Evolutionary conservation across 2,329 filamentous ascomycete genomes (phyloP).

Genomic region (Leptographium procerum): DNA sequence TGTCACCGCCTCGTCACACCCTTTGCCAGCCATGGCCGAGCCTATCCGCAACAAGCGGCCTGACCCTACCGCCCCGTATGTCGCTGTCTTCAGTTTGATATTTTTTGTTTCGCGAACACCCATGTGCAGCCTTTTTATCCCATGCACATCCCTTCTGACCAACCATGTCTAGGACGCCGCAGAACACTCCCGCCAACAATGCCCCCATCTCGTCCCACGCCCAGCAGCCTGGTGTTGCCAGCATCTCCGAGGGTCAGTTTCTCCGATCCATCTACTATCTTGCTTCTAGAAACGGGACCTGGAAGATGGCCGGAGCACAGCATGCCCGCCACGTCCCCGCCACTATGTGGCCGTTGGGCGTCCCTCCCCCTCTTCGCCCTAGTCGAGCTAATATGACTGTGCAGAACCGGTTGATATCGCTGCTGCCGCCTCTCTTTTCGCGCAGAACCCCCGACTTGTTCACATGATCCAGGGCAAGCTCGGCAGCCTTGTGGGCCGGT

Average conservation of each 20-base stretch:
- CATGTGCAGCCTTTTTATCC: not conserved
- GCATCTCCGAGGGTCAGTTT: slow-evolving; percentile 88
- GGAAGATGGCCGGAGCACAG: not conserved
- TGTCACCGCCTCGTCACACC: slow-evolving; percentile 10
- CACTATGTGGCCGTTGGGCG: not conserved
- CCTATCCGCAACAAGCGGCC: slow-evolving; percentile 53
- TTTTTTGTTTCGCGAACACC: not conserved
- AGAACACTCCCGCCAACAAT: slow-evolving; percentile 93
- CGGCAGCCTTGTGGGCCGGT: slow-evolving; percentile 81
- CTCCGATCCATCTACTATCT: not conserved
- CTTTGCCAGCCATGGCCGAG: slow-evolving; percentile 38
- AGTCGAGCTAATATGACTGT: slow-evolving; percentile 1
- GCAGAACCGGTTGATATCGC: slow-evolving; percentile 84
- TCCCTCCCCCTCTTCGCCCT: not conserved
- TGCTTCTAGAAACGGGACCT: not conserved
- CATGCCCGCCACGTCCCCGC: not conserved
- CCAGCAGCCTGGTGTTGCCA: slow-evolving; percentile 84
- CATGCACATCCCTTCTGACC: slow-evolving; percentile 4
- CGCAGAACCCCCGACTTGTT: slow-evolving; percentile 87
- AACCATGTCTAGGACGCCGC: slow-evolving; percentile 65
- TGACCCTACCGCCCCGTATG: slow-evolving; percentile 48
- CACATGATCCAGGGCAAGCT: slow-evolving; percentile 98
- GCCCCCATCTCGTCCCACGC: slow-evolving; percentile 96
- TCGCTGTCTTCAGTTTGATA: slow-evolving; percentile 14
- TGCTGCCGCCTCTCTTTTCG: slow-evolving; percentile 83